Conservation (phyloP, 495 filamentous ascomycete species). For the Friedmanniomyces simplex region DNA sequence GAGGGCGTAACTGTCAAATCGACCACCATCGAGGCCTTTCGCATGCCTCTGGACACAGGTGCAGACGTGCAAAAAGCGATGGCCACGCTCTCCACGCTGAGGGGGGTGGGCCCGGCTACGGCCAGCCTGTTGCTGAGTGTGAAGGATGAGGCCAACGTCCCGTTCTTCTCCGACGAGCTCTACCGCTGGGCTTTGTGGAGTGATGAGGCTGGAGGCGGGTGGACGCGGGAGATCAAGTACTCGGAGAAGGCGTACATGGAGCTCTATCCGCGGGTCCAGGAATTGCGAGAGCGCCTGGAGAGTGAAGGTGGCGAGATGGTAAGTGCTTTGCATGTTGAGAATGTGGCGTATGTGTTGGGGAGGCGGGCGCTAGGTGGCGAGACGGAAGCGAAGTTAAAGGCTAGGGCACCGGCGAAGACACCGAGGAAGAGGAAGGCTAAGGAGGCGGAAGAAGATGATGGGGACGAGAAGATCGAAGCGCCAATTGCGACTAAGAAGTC, state of each 20-base stretch:
- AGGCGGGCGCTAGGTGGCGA: background rate
- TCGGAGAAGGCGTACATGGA: constrained; percentile 50
- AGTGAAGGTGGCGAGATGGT: constrained; percentile 24
- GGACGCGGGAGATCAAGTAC: constrained; percentile 51
- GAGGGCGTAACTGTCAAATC: constrained; percentile 15
- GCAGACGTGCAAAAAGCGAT: constrained; percentile 33
- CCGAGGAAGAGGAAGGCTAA: background rate
- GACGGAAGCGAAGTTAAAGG: too few relatives aligned
- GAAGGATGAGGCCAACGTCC: constrained; percentile 43
- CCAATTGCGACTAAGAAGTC: background rate
- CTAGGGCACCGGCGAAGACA: background rate
- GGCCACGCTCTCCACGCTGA: constrained; percentile 40
- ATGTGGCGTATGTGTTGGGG: constrained; percentile 50
- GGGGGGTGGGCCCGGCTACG: constrained; percentile 63
- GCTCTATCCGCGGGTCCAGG: constrained; percentile 38
- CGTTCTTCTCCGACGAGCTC: constrained; percentile 70
- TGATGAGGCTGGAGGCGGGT: constrained; percentile 33
- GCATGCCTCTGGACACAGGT: constrained; percentile 30
- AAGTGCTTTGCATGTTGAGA: constrained; percentile 52
- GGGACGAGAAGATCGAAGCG: background rate
- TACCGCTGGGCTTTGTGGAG: constrained; percentile 52
- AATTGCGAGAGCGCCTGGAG: constrained; percentile 39
- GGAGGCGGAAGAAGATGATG: background rate
- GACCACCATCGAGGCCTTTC: constrained; percentile 37
- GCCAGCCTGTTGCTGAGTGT: constrained; percentile 60